These are phyloP conservation scores for Trametes sp. DNA, from an alignment of 1,284 basidiomycete species.

Conservation along the genomic window DNA sequence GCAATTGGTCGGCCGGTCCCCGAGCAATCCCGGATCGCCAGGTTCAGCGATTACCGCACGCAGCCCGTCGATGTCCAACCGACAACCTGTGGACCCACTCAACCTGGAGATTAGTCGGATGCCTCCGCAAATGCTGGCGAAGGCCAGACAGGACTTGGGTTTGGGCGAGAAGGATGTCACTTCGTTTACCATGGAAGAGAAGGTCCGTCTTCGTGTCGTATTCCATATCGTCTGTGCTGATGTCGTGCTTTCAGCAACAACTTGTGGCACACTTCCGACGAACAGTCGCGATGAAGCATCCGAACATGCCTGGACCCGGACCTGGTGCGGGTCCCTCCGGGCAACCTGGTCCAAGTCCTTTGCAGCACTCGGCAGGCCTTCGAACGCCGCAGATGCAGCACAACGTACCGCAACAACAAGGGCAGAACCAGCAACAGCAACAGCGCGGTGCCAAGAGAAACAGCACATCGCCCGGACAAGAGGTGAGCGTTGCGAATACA, in stretches of 20 bases:
- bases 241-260: slow-evolving; percentile 41
- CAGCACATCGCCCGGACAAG: slow-evolving; percentile 75
- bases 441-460: slow-evolving; percentile 61
- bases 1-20: slow-evolving; percentile 53
- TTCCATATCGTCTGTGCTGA: slow-evolving; percentile 12
- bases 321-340: slow-evolving; percentile 31
- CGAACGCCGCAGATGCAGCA: slow-evolving; percentile 34
- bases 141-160: slow-evolving; percentile 55
- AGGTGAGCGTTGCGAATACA: slow-evolving; percentile 49
- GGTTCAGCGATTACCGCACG: slow-evolving; percentile 52
- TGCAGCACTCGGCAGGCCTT: slow-evolving; percentile 43
- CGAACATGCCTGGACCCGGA: slow-evolving; percentile 25
- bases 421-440: slow-evolving; percentile 38
- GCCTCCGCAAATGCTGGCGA: slow-evolving; percentile 41
- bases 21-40: slow-evolving; percentile 64
- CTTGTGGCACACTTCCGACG: slow-evolving; percentile 42
- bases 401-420: slow-evolving; percentile 25
- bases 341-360: slow-evolving; percentile 36
- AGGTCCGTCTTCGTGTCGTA: slow-evolving; percentile 48
- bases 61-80: slow-evolving; percentile 62
- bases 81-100: slow-evolving; percentile 41
- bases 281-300: slow-evolving; percentile 17
- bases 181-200: slow-evolving; percentile 57
- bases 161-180: slow-evolving; percentile 57
- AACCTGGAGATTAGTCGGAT: slow-evolving; percentile 49